Evolutionary conservation across 1,284 basidiomycete species (phyloP), one percentile per base, ranked within the genome.

Genomic region (Naganishia albida): DNA sequence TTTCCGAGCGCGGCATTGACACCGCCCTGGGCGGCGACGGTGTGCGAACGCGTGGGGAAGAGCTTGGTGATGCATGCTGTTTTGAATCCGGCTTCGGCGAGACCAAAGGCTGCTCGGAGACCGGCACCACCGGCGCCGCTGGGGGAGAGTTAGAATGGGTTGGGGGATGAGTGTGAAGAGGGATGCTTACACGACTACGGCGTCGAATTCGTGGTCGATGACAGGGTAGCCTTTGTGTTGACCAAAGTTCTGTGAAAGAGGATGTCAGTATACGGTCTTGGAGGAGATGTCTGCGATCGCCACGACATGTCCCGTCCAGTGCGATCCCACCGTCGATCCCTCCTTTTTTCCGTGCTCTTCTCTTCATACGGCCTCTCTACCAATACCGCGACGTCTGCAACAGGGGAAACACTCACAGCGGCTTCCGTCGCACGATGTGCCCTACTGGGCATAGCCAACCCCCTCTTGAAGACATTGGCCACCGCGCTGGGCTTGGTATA

Each of bases 1-100:
- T 99, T 99, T 68, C 95, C 96, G 65, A 99, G 86, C 51, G 96
- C 96, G 74, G 96, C 95, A 46, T 99, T 99, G 80, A 99, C 95
- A 81, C 96, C 96, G 77, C 96, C 96, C 85, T 98, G 95, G 63
- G 96, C 96, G 69, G 96, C 96, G 71, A 99, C 96, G 46, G 96
- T 99, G 80, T 99, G 96, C 82, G 90, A 93, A 80, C 96, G 87
- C 30, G 96, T 99, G n/a, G 96, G 96, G 85, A 99, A 99, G 26
- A 99, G 86, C 82, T 99, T 99, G 72, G 95, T 95, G 79, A 98
- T 97, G 80, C 95, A 98, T 28, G 93, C 93, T 44, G 93, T 99
- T 80, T 98, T 99, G 80, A 98, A 89, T 64, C 96, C 96, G 71
- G 91, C 93, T 82, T 99, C 95, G 71, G 96, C 96, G 53, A 99